These are phyloP conservation scores for Metschnikowia peoriensis DNA, from an alignment of 805 yeast species.

Conservation along the genomic window DNA sequence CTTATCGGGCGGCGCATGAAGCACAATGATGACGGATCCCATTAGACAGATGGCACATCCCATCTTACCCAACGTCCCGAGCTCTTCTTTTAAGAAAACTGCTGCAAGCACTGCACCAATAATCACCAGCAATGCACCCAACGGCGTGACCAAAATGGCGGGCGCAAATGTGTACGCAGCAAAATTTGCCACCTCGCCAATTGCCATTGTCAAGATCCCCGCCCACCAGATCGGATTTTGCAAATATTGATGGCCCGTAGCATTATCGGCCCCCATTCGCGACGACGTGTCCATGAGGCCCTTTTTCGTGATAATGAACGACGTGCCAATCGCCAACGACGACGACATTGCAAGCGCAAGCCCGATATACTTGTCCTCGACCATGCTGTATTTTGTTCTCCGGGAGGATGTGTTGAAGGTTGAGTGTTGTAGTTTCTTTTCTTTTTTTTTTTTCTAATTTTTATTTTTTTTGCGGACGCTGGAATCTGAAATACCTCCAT, in stretches of 20 bases:
- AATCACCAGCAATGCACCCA: conserved; percentile 86
- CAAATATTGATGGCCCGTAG: conserved; percentile 75
- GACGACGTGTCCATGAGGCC: conserved; percentile 73
- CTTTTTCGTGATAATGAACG: conserved; percentile 84
- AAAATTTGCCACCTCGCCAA: conserved; percentile 88
- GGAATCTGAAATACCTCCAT: too few relatives aligned
- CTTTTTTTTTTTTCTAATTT: too few relatives aligned
- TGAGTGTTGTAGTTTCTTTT: background rate
- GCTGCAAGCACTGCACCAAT: conserved; percentile 92
- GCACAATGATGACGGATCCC: conserved; percentile 83
- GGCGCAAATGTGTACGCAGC: conserved; percentile 97
- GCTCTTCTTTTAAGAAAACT: conserved; percentile 76
- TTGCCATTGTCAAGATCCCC: conserved; percentile 85
- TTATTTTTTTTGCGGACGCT: too few relatives aligned
- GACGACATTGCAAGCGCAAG: conserved; percentile 83
- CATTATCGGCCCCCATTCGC: conserved; percentile 43
- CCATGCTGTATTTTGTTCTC: conserved; percentile 19
- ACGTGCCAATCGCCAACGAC: conserved; percentile 86
- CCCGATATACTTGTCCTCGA: conserved; percentile 88
- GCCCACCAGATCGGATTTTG: conserved; percentile 93
- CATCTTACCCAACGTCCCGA: conserved; percentile 84
- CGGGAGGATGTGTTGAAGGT: too few relatives aligned
- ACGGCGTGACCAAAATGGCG: conserved; percentile 85
- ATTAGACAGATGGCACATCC: conserved; percentile 89
- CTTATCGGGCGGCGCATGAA: conserved; percentile 94